Base-by-base conservation (phyloP, 306 rosid species). In the Elaeagnus macrophylla region DNA sequence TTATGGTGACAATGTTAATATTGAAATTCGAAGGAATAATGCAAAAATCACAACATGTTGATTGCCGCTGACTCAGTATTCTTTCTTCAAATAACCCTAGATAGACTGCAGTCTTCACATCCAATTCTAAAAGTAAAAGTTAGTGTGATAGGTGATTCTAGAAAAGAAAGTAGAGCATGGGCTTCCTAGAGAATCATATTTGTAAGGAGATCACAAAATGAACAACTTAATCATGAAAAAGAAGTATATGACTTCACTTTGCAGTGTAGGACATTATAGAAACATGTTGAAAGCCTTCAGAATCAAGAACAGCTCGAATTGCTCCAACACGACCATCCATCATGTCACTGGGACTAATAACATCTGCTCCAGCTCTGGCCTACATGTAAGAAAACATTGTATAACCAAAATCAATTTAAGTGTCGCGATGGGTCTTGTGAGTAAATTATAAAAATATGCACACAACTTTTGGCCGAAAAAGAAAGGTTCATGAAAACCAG, bases 311-410 rank as follows among this genome's bases (percentile, higher is more conserved):
- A 39, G 72, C 71, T 46, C 96, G 80, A 67, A 91, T 57, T 50
- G 99, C 96, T 69, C 99, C 99, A 9, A 87, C 88, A 39, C 95
- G 82, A 40, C 97, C 96, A 51, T 91, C 96, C 97, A 91, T 91
- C 99, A 91, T 91, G 73, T 91, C 99, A 64, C 96, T 87, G 5
- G 99, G 99, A 75, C 99, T 87, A 68, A 91, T 85, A 46, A 91
- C 89, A 67, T 91, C 95, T 58, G 95, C 99, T 78, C 96, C 96
- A 68, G 99, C 95, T 59, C 82, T 87, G 44, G 99, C 96, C 96
- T 84, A 62, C 61, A 67, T 37, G 32, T 56, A 42, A 44, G 61
- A 53, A 51, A 67, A 4, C 44, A 74, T 13, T 47, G 10, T 40
- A 43, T 43, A 66, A 17, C 1, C 25, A 56, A 25, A 66, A 10